Evolutionary conservation across 116 monocot species (phyloP), one percentile per base, ranked within the genome.

Genomic region (Iris pallida): DNA sequence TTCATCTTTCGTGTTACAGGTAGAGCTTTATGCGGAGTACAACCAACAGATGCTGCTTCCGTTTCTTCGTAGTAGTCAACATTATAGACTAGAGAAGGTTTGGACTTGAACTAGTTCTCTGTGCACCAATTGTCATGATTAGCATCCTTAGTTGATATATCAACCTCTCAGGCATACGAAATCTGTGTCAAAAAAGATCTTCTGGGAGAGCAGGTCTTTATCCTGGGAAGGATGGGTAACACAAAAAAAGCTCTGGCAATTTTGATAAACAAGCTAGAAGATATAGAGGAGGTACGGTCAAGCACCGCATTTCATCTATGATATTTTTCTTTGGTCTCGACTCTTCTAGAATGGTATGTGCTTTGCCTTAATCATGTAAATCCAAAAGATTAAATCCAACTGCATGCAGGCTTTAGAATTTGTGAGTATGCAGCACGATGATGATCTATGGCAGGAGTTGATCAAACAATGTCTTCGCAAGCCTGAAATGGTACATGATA

Each of bases 161-260:
- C 2, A 9, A 48, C 46, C 47, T 71, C 58, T 54, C 85, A 98
- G 97, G 98, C 98, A 78, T 98, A 98, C 75, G 98, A 98, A 64
- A 82, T 90, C 20, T 86, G 83, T 65, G 66, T 76, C 53, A 82
- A 58, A 69, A 93, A 84, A 73, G 75, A 85, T 46, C 82, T 93
- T 70, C 53, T 82, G 16, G 83, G 74, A 72, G 93, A 98, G 78
- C 90, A 93, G 58, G 98, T 86, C 0, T 98, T 84, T 73, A 81
- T 98, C 41, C 88, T 98, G 63, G 93, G 90, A 40, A 88, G 93
- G 75, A 98, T 93, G 98, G 93, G 98, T 54, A 98, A 98, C 73
- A 71, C 88, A 6, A 92, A 80, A 71, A 64, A 90, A 70, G 98
- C 98, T 6, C 84, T 98, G 45, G 73, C 87, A 45, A 88, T 93